Evolutionary conservation across 306 rosid species (phyloP).

Genomic region (Cajanus cajan): DNA sequence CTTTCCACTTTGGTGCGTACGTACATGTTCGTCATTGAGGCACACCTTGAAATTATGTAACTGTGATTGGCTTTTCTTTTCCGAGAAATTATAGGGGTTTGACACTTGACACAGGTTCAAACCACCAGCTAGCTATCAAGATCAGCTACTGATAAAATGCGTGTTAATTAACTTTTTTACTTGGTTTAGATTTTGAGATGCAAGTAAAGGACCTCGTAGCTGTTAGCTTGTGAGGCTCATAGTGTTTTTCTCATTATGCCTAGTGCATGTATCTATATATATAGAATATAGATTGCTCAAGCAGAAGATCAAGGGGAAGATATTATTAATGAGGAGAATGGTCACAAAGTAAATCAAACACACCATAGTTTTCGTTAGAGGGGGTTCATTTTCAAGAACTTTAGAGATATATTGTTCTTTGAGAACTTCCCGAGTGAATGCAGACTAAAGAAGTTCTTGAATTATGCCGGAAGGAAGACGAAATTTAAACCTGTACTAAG

Average conservation of each 20-base stretch:
- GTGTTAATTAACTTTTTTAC: neutral
- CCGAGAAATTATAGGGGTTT: too few relatives aligned
- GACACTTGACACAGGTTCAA: too few relatives aligned
- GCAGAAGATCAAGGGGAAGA: neutral
- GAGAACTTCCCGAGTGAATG: neutral
- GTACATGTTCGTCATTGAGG: too few relatives aligned
- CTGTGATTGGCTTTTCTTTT: too few relatives aligned
- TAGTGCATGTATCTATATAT: neutral
- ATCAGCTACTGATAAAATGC: neutral
- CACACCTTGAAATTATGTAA: too few relatives aligned
- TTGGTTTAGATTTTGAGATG: neutral
- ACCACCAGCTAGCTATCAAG: too few relatives aligned
- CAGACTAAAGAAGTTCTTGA: neutral
- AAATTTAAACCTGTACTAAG: neutral
- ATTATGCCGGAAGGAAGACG: neutral
- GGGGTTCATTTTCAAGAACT: neutral
- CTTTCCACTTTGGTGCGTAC: too few relatives aligned
- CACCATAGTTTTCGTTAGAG: neutral
- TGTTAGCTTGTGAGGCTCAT: neutral
- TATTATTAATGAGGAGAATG: neutral
- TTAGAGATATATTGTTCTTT: neutral
- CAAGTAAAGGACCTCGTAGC: neutral
- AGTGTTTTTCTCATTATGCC: neutral
- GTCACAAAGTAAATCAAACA: neutral
- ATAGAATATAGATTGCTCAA: neutral